Evolutionary conservation across 2,329 filamentous ascomycete genomes (phyloP).

Genomic region (Trichophyton simii): DNA sequence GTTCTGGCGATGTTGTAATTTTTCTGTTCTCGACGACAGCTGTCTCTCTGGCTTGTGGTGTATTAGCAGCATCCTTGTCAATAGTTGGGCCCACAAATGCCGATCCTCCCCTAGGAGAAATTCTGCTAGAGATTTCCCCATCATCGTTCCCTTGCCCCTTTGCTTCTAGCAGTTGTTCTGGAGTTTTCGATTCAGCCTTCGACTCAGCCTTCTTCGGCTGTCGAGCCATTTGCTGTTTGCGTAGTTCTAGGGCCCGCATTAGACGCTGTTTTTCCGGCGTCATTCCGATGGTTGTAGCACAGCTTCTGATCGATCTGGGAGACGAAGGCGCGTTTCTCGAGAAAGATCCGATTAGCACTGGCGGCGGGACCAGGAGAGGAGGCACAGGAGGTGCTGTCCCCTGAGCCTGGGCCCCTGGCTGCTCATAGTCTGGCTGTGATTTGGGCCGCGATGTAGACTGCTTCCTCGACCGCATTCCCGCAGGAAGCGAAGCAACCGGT

Average conservation of each 20-base stretch:
- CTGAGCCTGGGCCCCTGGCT: slow-evolving; percentile 18
- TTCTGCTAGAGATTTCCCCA: background rate
- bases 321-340: slow-evolving; percentile 21
- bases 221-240: slow-evolving; percentile 61
- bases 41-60: background rate
- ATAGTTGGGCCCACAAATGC: slow-evolving; percentile 1
- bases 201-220: slow-evolving; percentile 20
- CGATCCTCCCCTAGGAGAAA: background rate
- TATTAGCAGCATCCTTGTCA: slow-evolving; percentile 1
- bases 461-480: slow-evolving; percentile 55
- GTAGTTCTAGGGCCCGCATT: slow-evolving; percentile 85
- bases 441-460: slow-evolving; percentile 39
- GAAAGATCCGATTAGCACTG: slow-evolving; percentile 21
- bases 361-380: slow-evolving; percentile 27
- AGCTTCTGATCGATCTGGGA: slow-evolving; percentile 33
- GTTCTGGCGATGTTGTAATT: background rate
- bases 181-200: slow-evolving; percentile 20
- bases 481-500: slow-evolving; percentile 66
- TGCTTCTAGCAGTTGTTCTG: slow-evolving; percentile 9
- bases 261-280: slow-evolving; percentile 82
- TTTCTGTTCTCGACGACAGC: background rate
- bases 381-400: slow-evolving; percentile 27
- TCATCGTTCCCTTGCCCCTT: slow-evolving; percentile 8
- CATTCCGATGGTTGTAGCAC: slow-evolving; percentile 43
- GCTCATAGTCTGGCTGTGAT: slow-evolving; percentile 28